A percentile compares a stretch with the other conserved stretches of the same genome.
These are phyloP conservation scores for Calocera cornea DNA, from an alignment of 768 basidiomycete species.

Conservation along the genomic window DNA sequence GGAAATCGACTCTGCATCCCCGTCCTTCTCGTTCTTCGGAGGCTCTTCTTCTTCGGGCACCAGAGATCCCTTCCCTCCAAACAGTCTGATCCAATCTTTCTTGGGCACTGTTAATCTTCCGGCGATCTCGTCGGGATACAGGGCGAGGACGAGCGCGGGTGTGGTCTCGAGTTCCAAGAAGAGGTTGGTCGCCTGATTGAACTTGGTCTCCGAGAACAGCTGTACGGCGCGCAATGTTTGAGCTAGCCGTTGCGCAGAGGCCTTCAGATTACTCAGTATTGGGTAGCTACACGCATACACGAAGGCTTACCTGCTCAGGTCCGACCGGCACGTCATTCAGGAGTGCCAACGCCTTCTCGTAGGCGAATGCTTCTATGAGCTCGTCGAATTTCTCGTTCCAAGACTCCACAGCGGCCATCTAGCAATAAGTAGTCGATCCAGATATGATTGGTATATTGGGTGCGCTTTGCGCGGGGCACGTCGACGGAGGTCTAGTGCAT, in stretches of 20 bases:
- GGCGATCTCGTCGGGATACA: constrained; percentile 71
- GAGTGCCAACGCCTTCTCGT: constrained; percentile 67
- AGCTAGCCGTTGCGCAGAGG: constrained; percentile 42
- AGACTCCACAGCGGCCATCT: too few relatives aligned
- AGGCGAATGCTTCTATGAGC: constrained; percentile 50
- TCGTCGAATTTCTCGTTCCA: constrained; percentile 58
- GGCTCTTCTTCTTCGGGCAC: constrained; percentile 21
- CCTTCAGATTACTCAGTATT: constrained; percentile 25
- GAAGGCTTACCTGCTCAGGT: constrained; percentile 6
- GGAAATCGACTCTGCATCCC: constrained; percentile 10
- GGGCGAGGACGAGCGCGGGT: constrained; percentile 82
- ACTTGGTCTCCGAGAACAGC: constrained; percentile 54
- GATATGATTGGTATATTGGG: too few relatives aligned
- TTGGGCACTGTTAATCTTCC: constrained; percentile 60
- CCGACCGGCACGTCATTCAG: constrained; percentile 37
- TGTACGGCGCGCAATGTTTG: constrained; percentile 66
- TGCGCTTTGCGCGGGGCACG: too few relatives aligned
- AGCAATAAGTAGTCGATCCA: too few relatives aligned
- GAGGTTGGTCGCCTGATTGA: constrained; percentile 66
- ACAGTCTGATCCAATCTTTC: constrained; percentile 66
- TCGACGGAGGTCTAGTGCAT: too few relatives aligned
- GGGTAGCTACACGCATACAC: not conserved
- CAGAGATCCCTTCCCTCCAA: constrained; percentile 46
- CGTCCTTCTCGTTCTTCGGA: constrained; percentile 16
- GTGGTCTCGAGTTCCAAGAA: constrained; percentile 83